Conservation (phyloP, 345 rosid species). For the Balakata baccata region DNA sequence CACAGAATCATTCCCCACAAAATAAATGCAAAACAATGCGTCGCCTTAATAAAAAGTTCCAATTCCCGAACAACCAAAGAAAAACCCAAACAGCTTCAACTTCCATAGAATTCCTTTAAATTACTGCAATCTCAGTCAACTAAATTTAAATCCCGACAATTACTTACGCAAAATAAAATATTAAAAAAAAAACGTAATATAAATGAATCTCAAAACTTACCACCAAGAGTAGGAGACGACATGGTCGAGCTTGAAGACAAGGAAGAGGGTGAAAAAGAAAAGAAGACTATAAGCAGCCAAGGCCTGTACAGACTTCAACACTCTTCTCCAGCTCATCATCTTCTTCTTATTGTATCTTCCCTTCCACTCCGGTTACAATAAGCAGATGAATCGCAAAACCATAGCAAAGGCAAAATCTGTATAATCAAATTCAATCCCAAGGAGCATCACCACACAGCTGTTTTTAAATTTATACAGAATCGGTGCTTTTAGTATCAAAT, state of each 20-base stretch:
- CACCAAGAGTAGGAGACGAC: conserved; percentile 71
- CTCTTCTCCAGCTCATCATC: conserved; percentile 81
- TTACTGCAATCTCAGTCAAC: neutral
- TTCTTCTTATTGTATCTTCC: neutral
- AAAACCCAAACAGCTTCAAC: neutral
- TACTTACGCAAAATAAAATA: neutral
- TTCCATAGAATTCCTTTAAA: neutral
- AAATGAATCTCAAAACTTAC: conserved; percentile 32
- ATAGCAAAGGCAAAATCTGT: neutral
- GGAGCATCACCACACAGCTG: neutral
- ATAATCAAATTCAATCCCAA: neutral
- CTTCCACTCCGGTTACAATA: neutral
- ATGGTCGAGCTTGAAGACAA: conserved; percentile 69
- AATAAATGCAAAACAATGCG: neutral
- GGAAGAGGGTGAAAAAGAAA: conserved; percentile 62
- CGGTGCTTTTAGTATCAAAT: no score
- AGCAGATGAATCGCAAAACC: neutral
- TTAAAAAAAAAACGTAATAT: neutral
- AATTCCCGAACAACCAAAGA: neutral
- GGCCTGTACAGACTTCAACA: conserved; percentile 82
- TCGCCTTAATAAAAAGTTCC: neutral
- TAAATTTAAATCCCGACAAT: neutral
- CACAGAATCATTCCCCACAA: conserved; percentile 1
- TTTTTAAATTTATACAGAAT: neutral
- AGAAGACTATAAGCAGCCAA: conserved; percentile 74